Evolutionary conservation across 2,329 filamentous ascomycete genomes (phyloP).

Genomic region (Ascochyta koolunga): DNA sequence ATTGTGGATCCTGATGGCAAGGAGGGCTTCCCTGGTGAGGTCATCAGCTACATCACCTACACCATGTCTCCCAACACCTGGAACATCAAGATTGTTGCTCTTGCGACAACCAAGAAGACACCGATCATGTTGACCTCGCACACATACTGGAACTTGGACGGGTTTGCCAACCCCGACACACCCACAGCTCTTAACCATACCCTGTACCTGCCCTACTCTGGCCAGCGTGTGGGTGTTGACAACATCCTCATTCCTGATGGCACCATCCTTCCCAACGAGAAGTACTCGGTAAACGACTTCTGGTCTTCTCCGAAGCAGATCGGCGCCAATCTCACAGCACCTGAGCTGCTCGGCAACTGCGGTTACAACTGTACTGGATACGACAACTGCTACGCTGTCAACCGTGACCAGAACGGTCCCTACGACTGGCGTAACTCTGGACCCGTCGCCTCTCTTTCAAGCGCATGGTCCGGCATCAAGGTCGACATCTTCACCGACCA

Average conservation of each 20-base stretch:
- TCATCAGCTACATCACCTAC: conserved; percentile 76
- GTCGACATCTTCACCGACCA: conserved; percentile 84
- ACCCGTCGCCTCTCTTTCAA: conserved; percentile 70
- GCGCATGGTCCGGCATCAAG: conserved; percentile 80
- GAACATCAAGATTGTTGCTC: conserved; percentile 74
- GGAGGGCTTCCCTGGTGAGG: conserved; percentile 79
- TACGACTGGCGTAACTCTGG: conserved; percentile 68
- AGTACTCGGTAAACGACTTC: conserved; percentile 76
- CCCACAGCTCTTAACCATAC: conserved; percentile 71
- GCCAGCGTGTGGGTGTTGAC: conserved; percentile 71
- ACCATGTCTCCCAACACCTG: conserved; percentile 69
- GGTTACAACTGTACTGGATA: conserved; percentile 84
- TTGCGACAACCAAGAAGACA: conserved; percentile 74
- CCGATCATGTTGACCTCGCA: conserved; percentile 82
- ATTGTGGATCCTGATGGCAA: conserved; percentile 75
- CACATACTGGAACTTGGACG: conserved; percentile 84
- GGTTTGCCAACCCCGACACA: conserved; percentile 75
- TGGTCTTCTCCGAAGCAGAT: conserved; percentile 83
- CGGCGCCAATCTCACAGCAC: conserved; percentile 69
- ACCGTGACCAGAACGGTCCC: conserved; percentile 62
- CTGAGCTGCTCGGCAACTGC: conserved; percentile 73
- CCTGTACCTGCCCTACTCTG: conserved; percentile 73
- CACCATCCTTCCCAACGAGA: conserved; percentile 70
- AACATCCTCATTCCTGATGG: conserved; percentile 56
- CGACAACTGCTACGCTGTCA: conserved; percentile 75